Conservation (phyloP, 192 early-diverging fungal species). For the Gaertneriomyces semiglobifer region DNA sequence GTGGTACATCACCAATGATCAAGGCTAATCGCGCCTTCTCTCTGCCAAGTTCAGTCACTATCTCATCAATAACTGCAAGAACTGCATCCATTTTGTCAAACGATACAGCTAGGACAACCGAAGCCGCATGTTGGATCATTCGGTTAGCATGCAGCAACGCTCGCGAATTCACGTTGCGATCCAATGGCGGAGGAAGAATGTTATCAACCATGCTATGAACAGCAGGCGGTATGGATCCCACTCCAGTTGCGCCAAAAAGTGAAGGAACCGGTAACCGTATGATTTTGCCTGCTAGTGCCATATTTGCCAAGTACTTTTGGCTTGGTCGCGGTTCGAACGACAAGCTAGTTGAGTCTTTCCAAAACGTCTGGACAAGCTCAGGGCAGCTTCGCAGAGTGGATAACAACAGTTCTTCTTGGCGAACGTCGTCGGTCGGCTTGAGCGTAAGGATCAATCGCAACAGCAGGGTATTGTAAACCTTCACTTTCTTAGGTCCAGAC, state of each 20-base stretch:
- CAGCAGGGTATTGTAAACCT: constrained; percentile 55
- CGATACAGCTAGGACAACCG: constrained; percentile 51
- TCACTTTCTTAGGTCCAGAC: constrained; percentile 29
- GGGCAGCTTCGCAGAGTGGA: constrained; percentile 65
- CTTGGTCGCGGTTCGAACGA: constrained; percentile 73
- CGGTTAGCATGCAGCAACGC: constrained; percentile 62
- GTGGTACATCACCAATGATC: constrained; percentile 6
- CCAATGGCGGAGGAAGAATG: constrained; percentile 60
- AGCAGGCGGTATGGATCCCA: constrained; percentile 54
- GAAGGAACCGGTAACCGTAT: constrained; percentile 63
- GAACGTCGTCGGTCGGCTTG: constrained; percentile 59
- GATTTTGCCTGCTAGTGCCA: constrained; percentile 68
- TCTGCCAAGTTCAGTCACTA: not conserved
- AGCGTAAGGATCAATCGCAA: constrained; percentile 53
- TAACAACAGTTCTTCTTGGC: constrained; percentile 66
- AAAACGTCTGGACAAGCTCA: constrained; percentile 71
- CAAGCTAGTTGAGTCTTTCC: constrained; percentile 49
- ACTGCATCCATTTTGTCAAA: constrained; percentile 57
- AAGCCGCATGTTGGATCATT: constrained; percentile 63
- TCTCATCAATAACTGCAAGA: not conserved
- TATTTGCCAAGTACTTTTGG: constrained; percentile 71
- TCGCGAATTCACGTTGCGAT: constrained; percentile 51
- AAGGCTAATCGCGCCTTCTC: not conserved
- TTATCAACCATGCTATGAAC: constrained; percentile 60
- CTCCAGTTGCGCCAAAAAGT: constrained; percentile 25